Evolutionary conservation across 2,329 filamentous ascomycete species (phyloP).

Genomic region (Tolypocladium cylindrosporum): DNA sequence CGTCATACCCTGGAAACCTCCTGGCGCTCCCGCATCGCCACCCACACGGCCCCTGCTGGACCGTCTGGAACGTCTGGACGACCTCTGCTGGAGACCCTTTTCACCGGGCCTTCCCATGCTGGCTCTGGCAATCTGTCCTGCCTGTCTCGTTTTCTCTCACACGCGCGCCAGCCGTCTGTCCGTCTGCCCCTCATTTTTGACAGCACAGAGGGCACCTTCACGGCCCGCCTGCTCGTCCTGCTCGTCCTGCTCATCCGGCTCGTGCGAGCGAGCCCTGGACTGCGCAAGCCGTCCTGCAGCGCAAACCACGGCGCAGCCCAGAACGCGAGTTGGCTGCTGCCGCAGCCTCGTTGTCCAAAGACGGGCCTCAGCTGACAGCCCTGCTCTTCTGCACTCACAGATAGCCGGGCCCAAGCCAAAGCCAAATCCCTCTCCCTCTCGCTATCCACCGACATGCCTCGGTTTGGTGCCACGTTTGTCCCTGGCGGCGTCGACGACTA

Average conservation of each 20-base stretch:
- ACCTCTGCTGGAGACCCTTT: background rate
- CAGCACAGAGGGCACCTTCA: no score
- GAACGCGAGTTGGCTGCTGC: background rate
- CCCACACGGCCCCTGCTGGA: background rate
- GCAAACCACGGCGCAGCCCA: background rate
- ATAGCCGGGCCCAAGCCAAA: background rate
- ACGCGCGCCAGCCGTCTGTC: background rate
- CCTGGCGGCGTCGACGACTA: slow-evolving; percentile 50
- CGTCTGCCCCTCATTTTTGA: background rate
- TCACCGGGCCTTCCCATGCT: background rate
- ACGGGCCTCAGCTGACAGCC: slow-evolving; percentile 12
- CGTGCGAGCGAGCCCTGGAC: background rate
- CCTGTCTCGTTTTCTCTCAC: background rate
- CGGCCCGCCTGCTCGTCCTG: no score
- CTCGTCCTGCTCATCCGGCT: no score
- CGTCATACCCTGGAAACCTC: background rate
- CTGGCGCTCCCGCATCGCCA: background rate
- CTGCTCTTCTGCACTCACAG: slow-evolving; percentile 9
- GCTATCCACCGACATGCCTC: slow-evolving; percentile 12
- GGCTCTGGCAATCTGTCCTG: background rate
- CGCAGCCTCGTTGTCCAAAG: background rate
- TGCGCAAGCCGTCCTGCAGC: background rate
- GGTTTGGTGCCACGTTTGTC: slow-evolving; percentile 46
- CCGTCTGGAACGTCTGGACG: background rate
- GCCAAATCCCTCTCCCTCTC: slow-evolving; percentile 7